Evolutionary conservation across 148 eudicot species (phyloP).

Genomic region (Spergularia marina): DNA sequence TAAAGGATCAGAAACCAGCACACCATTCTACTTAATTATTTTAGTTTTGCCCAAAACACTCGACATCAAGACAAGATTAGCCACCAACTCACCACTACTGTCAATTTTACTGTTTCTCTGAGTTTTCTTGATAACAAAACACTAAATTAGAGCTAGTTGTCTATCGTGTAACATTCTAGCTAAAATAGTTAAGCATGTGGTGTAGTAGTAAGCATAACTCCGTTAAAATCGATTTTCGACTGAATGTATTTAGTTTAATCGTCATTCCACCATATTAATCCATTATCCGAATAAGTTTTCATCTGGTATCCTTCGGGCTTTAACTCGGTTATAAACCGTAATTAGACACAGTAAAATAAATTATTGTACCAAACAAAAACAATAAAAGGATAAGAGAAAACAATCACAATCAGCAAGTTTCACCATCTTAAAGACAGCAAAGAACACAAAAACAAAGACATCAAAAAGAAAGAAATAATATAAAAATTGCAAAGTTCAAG

Average conservation of each 20-base stretch:
- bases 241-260: too few species aligned
- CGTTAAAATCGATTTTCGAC: too few species aligned
- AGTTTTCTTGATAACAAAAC: too few species aligned
- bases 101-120: constrained; percentile 1
- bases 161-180: too few species aligned
- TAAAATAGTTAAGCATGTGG: too few species aligned
- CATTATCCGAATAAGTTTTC: too few species aligned
- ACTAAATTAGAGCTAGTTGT: too few species aligned
- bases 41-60: not conserved
- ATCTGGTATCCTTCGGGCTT: too few species aligned
- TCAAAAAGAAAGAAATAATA: constrained; percentile 19
- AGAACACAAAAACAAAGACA: constrained; percentile 11
- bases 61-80: not conserved
- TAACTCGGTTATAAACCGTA: not conserved
- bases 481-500: constrained; percentile 30
- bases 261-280: too few species aligned
- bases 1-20: not conserved
- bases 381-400: constrained; percentile 18
- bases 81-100: not conserved
- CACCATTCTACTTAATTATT: not conserved
- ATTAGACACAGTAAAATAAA: not conserved
- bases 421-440: constrained; percentile 27
- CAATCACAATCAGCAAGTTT: constrained; percentile 33
- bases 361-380: not conserved
- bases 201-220: too few species aligned